A percentile compares a stretch with the other conserved stretches of the same genome.
Conservation (phyloP, 768 basidiomycete species). For the Hemileccinum rubropunctum region DNA sequence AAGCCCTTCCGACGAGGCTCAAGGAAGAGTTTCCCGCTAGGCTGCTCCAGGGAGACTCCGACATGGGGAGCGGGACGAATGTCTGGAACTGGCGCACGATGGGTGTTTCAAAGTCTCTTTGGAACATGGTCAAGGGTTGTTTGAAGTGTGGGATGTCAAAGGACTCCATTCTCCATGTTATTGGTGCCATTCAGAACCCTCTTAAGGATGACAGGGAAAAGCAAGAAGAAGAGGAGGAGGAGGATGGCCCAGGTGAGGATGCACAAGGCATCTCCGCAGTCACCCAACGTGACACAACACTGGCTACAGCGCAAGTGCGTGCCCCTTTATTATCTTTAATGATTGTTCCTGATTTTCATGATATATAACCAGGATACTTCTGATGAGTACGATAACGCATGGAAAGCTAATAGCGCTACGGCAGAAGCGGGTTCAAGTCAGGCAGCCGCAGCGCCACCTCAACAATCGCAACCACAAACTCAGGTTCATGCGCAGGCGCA, state of each 20-base stretch:
- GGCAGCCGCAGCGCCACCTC: slow-evolving; percentile 15
- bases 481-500: slow-evolving; percentile 17
- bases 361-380: slow-evolving; percentile 36
- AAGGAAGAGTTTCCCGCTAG: slow-evolving; percentile 74
- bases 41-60: slow-evolving; percentile 53
- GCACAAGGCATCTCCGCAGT: slow-evolving; percentile 18
- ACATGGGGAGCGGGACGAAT: slow-evolving; percentile 54
- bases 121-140: slow-evolving; percentile 68
- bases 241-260: slow-evolving; percentile 33
- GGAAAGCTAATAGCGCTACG: slow-evolving; percentile 56
- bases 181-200: slow-evolving; percentile 53
- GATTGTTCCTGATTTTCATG: slow-evolving; percentile 7
- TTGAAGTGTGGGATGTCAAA: slow-evolving; percentile 58
- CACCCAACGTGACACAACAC: slow-evolving; percentile 24
- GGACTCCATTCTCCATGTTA: slow-evolving; percentile 58
- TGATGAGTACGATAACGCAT: slow-evolving; percentile 58
- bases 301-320: slow-evolving; percentile 28
- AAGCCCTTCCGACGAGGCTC: slow-evolving; percentile 63
- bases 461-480: slow-evolving; percentile 19
- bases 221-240: slow-evolving; percentile 33
- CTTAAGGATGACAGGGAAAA: slow-evolving; percentile 35
- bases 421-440: slow-evolving; percentile 30
- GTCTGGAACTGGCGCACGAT: slow-evolving; percentile 79
- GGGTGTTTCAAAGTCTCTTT: slow-evolving; percentile 67
- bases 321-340: neutral